Base-by-base conservation (phyloP, 169 alveolate species). In the Eimeria maxima region DNA sequence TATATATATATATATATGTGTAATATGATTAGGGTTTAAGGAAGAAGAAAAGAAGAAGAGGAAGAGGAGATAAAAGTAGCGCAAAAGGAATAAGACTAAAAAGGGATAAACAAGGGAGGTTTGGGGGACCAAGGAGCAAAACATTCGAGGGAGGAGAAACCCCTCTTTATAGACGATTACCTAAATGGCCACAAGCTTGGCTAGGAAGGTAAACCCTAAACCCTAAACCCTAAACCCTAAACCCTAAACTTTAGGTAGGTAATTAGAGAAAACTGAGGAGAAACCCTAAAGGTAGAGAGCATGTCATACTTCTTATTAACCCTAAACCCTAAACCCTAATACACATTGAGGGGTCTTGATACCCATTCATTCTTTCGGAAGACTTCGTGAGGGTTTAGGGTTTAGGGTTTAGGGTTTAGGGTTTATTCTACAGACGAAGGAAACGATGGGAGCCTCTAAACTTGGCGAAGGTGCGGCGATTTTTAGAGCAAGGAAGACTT, bases 141-240 rank as follows among this genome's bases (percentile, higher is more conserved):
- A n/a, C n/a, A n/a, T n/a, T n/a, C n/a, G n/a, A n/a, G n/a, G n/a
- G n/a, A n/a, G n/a, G n/a, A 97, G 98, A 29, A 81, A 97, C 98
- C 0, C 99, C 98, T 13, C 97, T 97, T 67, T 97, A 97, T 91
- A 97, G 95, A 90, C 95, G 98, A 33, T 87, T 97, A 1, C 98
- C 98, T 29, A 97, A 97, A 87, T 97, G 98, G 98, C 98, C 98
- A 3, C 98, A 97, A 29, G 98, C 98, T 7, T 96, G 98, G 97
- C 94, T 97, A 63, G 97, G 97, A 27, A 16, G 78, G 88, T 60
- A 8, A 65, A n/a, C 71, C 67, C 55, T 55, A 27, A 47, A 50
- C 67, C 44, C 44, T 6, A 22, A 38, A 50, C 42, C 67, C 44
- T 14, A 78, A 45, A 45, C 88, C 50, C 57, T 29, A 24, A 29